Percentiles rank a stretch among this genome's conserved stretches.
These are phyloP conservation scores for Mortierella sp. DNA, from an alignment of 371 early-diverging fungal species.

Conservation along the genomic window DNA sequence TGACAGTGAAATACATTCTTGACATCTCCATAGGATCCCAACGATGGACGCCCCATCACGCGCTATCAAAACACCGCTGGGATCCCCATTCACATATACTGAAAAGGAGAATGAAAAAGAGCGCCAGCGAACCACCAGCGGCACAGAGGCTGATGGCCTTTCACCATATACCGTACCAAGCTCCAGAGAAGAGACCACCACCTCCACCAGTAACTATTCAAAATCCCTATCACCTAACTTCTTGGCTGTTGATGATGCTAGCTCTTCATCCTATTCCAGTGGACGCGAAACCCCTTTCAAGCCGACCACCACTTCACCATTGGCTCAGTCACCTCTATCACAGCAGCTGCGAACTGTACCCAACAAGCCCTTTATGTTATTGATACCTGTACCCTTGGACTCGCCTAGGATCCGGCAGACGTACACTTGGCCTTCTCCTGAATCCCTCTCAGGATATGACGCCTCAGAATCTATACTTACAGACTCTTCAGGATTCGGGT, in stretches of 20 bases:
- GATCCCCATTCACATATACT: slow-evolving; percentile 22
- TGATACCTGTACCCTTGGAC: slow-evolving; percentile 34
- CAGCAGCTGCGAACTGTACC: background rate
- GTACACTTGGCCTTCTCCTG: slow-evolving; percentile 34
- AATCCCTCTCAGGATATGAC: slow-evolving; percentile 6
- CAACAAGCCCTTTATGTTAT: slow-evolving; percentile 26
- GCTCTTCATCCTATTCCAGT: background rate
- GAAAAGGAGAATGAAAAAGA: slow-evolving; percentile 30
- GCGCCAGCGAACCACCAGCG: background rate
- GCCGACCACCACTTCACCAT: background rate
- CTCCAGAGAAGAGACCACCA: no score
- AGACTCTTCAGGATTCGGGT: background rate
- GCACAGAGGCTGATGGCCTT: no score
- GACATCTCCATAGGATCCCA: slow-evolving; percentile 12
- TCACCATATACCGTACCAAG: no score
- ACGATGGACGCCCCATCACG: slow-evolving; percentile 9
- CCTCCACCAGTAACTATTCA: background rate
- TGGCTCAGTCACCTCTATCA: background rate
- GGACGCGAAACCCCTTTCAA: background rate
- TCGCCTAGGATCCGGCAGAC: slow-evolving; percentile 39
- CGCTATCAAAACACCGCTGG: slow-evolving; percentile 22
- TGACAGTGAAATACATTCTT: background rate
- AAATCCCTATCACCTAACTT: no score
- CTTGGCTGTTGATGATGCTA: background rate
- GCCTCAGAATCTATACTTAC: background rate